Evolutionary conservation across 495 filamentous ascomycete species (phyloP).

Genomic region (Niebla homalea): DNA sequence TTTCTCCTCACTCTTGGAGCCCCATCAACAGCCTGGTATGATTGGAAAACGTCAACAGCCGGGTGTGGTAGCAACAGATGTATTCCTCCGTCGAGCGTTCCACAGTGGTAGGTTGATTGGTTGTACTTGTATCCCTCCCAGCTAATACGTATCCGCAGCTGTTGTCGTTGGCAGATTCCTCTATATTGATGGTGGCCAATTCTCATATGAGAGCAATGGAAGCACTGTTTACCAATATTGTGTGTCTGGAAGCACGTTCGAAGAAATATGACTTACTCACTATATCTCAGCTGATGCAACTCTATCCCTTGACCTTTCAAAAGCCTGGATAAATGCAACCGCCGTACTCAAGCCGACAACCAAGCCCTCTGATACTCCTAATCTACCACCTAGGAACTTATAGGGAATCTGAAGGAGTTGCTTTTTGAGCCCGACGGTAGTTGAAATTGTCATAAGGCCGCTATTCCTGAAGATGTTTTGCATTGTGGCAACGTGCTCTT

Average conservation of each 20-base stretch:
- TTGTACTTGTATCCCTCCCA: not conserved
- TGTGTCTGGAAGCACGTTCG: not conserved
- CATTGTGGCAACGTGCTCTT: not conserved
- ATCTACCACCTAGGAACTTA: not conserved
- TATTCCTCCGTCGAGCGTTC: slow-evolving; percentile 9
- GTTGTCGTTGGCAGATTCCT: slow-evolving; percentile 7
- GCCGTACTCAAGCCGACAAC: slow-evolving; percentile 4
- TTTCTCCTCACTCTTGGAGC: not conserved
- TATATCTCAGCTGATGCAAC: not conserved
- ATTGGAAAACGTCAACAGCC: slow-evolving; percentile 5
- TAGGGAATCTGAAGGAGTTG: not conserved
- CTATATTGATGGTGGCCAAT: slow-evolving; percentile 14
- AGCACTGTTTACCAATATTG: slow-evolving; percentile 1
- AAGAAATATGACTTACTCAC: not conserved
- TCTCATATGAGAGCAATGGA: slow-evolving; percentile 7
- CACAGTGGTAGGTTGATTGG: slow-evolving; percentile 11
- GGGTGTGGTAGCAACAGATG: not conserved
- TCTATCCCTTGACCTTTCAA: slow-evolving; percentile 14
- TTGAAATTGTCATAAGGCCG: slow-evolving; percentile 1
- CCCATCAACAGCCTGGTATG: not conserved
- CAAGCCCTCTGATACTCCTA: slow-evolving; percentile 4
- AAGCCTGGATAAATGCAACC: slow-evolving; percentile 10
- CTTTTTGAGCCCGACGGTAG: not conserved
- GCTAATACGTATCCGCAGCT: not conserved
- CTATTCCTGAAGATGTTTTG: not conserved